phyloP scores from a whole-genome alignment of 192 early-diverging fungal species.

The Entophlyctis luteolus region DNA sequence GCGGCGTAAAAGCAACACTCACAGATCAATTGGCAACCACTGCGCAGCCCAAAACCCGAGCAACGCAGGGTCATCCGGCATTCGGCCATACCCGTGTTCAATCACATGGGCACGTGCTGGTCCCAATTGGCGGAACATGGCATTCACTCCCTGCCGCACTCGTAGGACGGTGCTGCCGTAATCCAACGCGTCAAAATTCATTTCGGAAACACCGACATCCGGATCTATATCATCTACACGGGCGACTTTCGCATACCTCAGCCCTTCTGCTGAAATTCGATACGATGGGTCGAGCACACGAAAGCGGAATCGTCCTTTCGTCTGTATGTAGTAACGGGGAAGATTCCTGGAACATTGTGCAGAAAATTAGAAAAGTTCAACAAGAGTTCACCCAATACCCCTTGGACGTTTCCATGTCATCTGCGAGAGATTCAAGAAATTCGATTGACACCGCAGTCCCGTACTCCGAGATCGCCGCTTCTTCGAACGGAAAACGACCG shows the following conservation, averaged over 20 bases:
- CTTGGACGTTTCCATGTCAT: background rate
- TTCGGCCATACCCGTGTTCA: background rate
- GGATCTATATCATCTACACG: conserved; percentile 7
- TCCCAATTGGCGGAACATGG: background rate
- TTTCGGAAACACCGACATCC: background rate
- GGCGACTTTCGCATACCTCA: conserved; percentile 1
- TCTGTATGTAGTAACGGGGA: conserved; percentile 9
- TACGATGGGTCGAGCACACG: background rate
- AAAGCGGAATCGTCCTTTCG: conserved; percentile 6
- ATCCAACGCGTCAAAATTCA: background rate
- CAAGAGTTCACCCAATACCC: background rate
- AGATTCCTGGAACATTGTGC: background rate
- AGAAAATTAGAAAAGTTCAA: background rate
- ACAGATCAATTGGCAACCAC: background rate
- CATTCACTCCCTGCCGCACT: background rate
- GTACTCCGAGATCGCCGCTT: background rate
- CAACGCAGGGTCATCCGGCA: conserved; percentile 8
- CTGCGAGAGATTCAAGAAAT: background rate
- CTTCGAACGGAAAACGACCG: background rate
- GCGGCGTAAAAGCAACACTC: background rate
- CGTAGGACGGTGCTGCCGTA: background rate
- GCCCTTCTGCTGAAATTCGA: conserved; percentile 8
- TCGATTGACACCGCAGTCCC: conserved; percentile 1
- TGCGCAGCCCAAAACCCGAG: conserved; percentile 20
- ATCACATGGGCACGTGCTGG: conserved; percentile 1